Base-by-base conservation (phyloP, 2,329 filamentous ascomycete genomes). In the Cladophialophora immunda region DNA sequence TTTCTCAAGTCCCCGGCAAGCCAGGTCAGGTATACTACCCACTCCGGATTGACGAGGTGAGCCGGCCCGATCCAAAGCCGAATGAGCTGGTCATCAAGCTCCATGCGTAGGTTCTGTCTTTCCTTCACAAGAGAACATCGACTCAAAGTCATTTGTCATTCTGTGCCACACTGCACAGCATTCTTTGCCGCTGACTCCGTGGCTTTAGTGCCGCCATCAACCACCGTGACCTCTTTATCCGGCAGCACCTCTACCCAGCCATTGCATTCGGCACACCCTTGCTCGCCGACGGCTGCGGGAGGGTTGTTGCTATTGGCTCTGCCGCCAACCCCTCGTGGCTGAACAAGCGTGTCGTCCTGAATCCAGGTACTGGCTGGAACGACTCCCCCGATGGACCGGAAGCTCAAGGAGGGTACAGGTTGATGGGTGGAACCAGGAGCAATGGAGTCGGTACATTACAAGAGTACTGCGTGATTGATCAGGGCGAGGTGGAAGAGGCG, bases 201-300 rank as follows among this genome's bases (percentile, higher is more conserved):
- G 8, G 29, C 29, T 30, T 47, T 47, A 47, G 41, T 97, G 92
- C 90, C 1, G 91, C 94, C 17, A 88, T 98, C 57, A 98, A 98
- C 83, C 94, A 97, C 82, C 91, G 94, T 74, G 94, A 98, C 79
- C 88, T 97, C 73, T 98, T 97, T 82, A 91, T 96, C 79, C 92
- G 94, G 62, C 93, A 95, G 78, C 90, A 94, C 76, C 88, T 97
- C 47, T 98, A 98, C 82, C 94, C 94, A 0, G 90, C 87, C 73
- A 90, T 93, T 61, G 90, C 91, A 15, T 97, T 97, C 78, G 85
- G 87, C 41, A 84, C 89, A 5, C 92, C 94, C 0, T 81, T 98
- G 47, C 86, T 97, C 27, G 88, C 93, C 67, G 94, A 98, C 77
- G 94, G 92, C 70, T 89, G 86, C 72, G 94, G 93, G 63, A 81